Conservation (phyloP, 495 filamentous ascomycete species). For the Hyaloscypha hepaticicola region DNA sequence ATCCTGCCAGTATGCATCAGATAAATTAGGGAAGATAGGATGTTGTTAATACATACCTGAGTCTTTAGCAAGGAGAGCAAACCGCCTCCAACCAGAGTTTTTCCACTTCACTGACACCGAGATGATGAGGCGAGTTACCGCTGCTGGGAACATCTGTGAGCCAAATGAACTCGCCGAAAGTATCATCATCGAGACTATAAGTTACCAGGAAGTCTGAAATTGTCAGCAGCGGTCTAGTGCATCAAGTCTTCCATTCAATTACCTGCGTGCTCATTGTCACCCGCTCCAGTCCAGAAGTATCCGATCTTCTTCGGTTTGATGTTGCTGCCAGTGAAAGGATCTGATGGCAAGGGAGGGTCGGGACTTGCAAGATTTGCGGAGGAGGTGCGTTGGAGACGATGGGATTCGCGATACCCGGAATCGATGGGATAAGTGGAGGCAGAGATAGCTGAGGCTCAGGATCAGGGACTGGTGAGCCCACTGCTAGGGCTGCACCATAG, state of each 20-base stretch:
- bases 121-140: conserved; percentile 62
- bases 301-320: conserved; percentile 67
- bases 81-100: conserved; percentile 58
- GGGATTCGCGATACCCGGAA: conserved; percentile 57
- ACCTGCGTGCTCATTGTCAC: conserved; percentile 55
- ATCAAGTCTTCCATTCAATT: not conserved
- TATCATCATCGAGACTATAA: conserved; percentile 60
- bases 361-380: conserved; percentile 57
- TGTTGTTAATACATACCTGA: conserved; percentile 31
- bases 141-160: conserved; percentile 59
- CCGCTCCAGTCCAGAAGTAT: conserved; percentile 62
- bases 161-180: conserved; percentile 58
- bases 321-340: conserved; percentile 51
- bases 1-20: conserved; percentile 34
- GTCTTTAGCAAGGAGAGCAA: conserved; percentile 61
- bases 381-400: conserved; percentile 50
- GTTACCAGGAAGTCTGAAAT: conserved; percentile 56
- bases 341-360: conserved; percentile 56
- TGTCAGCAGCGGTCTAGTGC: not conserved
- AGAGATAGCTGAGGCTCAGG: conserved; percentile 31
- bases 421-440: conserved; percentile 56
- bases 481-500: conserved; percentile 1
- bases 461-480: conserved; percentile 13
- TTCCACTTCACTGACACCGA: conserved; percentile 55
- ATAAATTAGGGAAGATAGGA: not conserved